Percentiles rank a stretch among this genome's conserved stretches.
Evolutionary conservation across 169 alveolate genomes (phyloP).

Genomic region (Eimeria sp.): DNA sequence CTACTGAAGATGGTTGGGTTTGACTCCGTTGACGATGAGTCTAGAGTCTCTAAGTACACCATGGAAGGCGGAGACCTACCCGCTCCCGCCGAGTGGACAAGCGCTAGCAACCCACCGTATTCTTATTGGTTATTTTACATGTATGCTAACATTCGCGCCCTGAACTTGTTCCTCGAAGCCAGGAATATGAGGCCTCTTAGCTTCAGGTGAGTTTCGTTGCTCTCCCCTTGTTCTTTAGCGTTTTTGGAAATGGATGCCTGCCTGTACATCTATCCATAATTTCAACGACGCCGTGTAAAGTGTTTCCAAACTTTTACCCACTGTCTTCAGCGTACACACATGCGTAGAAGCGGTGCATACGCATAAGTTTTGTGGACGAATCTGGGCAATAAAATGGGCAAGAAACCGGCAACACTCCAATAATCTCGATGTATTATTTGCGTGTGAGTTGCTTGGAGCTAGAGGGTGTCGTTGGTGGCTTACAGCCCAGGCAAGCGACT

Average conservation of each 20-base stretch:
- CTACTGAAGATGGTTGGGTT: slow-evolving; percentile 79
- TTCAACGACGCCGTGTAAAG: background rate
- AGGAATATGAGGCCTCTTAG: slow-evolving; percentile 91
- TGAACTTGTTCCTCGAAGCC: slow-evolving; percentile 91
- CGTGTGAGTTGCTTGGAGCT: background rate
- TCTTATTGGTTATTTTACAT: slow-evolving; percentile 96
- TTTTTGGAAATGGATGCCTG: background rate
- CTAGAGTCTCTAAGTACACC: slow-evolving; percentile 87
- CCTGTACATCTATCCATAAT: background rate
- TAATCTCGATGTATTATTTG: background rate
- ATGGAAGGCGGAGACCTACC: slow-evolving; percentile 91
- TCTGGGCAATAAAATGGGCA: background rate
- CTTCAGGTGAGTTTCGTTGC: slow-evolving; percentile 85
- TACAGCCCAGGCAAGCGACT: background rate
- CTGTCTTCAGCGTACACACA: background rate
- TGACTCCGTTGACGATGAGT: slow-evolving; percentile 86
- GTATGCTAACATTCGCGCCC: slow-evolving; percentile 92
- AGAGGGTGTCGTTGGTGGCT: background rate
- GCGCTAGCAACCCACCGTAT: slow-evolving; percentile 94
- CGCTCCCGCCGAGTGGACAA: slow-evolving; percentile 90
- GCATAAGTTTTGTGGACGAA: background rate
- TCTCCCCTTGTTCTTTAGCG: background rate
- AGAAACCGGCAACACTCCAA: background rate
- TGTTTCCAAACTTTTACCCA: background rate
- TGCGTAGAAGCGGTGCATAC: background rate